These are phyloP conservation scores for Acacia confusa DNA, from an alignment of 306 rosid species.

Conservation along the genomic window DNA sequence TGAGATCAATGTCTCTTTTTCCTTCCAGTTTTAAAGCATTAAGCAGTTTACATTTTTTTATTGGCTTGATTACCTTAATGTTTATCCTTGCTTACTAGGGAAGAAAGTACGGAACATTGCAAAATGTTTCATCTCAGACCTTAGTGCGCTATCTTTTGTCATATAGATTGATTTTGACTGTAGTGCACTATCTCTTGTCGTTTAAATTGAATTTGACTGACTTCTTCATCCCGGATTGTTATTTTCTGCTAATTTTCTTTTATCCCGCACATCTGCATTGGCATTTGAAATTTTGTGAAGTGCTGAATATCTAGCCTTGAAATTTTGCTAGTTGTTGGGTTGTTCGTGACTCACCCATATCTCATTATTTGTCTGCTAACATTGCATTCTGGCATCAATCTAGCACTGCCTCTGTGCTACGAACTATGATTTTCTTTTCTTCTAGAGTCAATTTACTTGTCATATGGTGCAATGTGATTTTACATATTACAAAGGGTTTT, in stretches of 20 bases:
- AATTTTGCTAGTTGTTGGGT: slow-evolving; percentile 41
- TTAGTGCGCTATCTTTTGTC: not conserved
- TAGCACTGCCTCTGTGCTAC: slow-evolving; percentile 16
- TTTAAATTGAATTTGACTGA: not conserved
- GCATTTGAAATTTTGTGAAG: slow-evolving; percentile 15
- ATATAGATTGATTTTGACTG: not conserved
- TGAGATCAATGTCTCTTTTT: not conserved
- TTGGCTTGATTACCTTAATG: not conserved
- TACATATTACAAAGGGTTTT: not conserved
- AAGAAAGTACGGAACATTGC: not conserved
- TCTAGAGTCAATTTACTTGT: slow-evolving; percentile 16
- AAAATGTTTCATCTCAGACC: not conserved
- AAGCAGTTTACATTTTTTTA: not conserved
- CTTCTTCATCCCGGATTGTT: not conserved
- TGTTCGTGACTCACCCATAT: slow-evolving; percentile 26
- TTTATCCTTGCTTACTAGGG: not conserved
- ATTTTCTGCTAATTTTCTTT: not conserved
- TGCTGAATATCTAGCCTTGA: slow-evolving; percentile 17
- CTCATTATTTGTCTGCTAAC: slow-evolving; percentile 29
- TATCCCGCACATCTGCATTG: not conserved
- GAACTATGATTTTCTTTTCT: slow-evolving; percentile 22
- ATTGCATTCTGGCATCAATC: slow-evolving; percentile 10
- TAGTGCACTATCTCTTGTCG: not conserved
- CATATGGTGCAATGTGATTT: slow-evolving; percentile 20
- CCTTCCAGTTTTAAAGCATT: not conserved